Conservation (phyloP, 768 basidiomycete species). For the Podaxis rugospora region DNA sequence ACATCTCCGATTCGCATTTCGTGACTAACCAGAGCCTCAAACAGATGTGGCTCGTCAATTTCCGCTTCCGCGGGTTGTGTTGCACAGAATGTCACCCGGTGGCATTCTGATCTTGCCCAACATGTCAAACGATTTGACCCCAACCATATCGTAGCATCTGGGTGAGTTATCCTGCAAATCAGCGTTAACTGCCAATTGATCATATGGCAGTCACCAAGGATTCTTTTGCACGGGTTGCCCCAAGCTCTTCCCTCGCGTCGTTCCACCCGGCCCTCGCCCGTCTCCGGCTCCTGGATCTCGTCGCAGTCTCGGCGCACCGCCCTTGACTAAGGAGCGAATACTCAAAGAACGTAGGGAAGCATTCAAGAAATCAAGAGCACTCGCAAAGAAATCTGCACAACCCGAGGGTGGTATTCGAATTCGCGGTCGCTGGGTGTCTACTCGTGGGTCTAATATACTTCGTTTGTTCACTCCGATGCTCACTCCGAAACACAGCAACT, state of each 20-base stretch:
- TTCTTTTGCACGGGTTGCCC: slow-evolving; percentile 54
- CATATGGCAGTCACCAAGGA: slow-evolving; percentile 38
- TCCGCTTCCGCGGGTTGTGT: slow-evolving; percentile 37
- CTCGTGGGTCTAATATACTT: slow-evolving; percentile 31
- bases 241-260: slow-evolving; percentile 44
- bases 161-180: slow-evolving; percentile 32
- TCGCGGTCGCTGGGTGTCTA: slow-evolving; percentile 57
- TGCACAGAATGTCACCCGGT: slow-evolving; percentile 49
- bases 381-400: slow-evolving; percentile 14
- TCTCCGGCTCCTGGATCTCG: slow-evolving; percentile 38
- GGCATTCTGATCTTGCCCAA: slow-evolving; percentile 45
- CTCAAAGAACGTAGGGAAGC: slow-evolving; percentile 44
- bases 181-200: not conserved
- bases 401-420: slow-evolving; percentile 40
- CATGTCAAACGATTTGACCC: slow-evolving; percentile 46
- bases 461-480: not conserved
- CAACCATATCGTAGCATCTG: slow-evolving; percentile 62
- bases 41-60: slow-evolving; percentile 56
- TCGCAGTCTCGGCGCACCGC: slow-evolving; percentile 26
- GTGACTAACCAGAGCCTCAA: slow-evolving; percentile 5
- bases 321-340: slow-evolving; percentile 43
- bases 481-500: slow-evolving; percentile 30
- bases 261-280: slow-evolving; percentile 33
- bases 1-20: not conserved
- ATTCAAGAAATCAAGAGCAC: slow-evolving; percentile 36